Evolutionary conservation across 306 rosid genomes (phyloP), one percentile per base, ranked within the genome.

Genomic region (Vigna nakashimae): DNA sequence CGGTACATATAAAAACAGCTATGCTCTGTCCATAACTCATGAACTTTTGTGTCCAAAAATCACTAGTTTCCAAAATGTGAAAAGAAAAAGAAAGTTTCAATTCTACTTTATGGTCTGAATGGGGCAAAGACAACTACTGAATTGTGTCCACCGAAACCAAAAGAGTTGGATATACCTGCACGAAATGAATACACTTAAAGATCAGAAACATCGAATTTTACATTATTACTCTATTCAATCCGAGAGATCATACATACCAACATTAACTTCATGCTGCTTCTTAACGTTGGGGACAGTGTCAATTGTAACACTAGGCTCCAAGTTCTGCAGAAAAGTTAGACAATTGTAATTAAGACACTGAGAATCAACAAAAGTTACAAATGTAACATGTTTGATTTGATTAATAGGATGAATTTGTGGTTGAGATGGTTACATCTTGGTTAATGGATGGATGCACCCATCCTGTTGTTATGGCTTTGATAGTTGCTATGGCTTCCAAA

Each of bases 111-210:
- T 69, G 90, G 86, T 24, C 28, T 82, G 79, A 82, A 89, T 43
- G 93, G 91, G 51, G 94, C 86, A 46, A 89, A 91, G 53, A 89
- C 91, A 71, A 89, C 91, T 46, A 86, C 92, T 3, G 89, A 89
- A 68, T 91, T 89, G 84, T 91, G 97, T 73, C 97, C 97, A 10
- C 94, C 94, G 62, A 89, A 91, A 26, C 97, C 97, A 50, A 89
- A 91, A 71, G 97, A 89, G 71, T 91, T 91, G 53, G 94, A 91
- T 53, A 91, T 86, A 67, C 84, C 97, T 89, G 91, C 87, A 81
- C 6, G 76, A 34, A 20, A 20, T 48, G 26, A 20, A 28, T 38
- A 42, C 50, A 73, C 1, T 26, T 26, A 59, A 28, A 49, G 1
- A 73, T 73, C 71, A 78, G 71, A 38, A 82, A 57, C 52, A 24